These are phyloP conservation scores for Pezicula radicicola DNA, from an alignment of 2,329 filamentous ascomycete species.

Conservation along the genomic window DNA sequence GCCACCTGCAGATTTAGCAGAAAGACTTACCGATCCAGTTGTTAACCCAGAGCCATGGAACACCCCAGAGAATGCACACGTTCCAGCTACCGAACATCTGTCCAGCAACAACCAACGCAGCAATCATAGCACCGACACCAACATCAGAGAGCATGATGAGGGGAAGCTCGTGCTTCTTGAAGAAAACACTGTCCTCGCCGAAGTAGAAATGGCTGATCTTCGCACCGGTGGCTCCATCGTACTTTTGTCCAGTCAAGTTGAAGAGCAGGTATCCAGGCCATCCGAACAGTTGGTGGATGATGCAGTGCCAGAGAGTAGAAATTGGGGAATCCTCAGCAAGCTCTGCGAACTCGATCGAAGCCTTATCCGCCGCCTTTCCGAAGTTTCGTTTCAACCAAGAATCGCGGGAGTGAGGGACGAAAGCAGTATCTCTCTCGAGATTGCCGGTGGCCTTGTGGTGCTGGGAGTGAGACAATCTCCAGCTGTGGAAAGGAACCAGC, in stretches of 20 bases:
- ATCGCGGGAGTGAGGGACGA: slow-evolving; percentile 49
- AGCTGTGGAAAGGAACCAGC: slow-evolving; percentile 69
- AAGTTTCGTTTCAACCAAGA: slow-evolving; percentile 25
- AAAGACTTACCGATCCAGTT: slow-evolving; percentile 60
- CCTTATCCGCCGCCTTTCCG: slow-evolving; percentile 22
- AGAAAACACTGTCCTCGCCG: slow-evolving; percentile 58
- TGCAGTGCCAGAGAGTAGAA: slow-evolving; percentile 47
- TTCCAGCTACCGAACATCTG: slow-evolving; percentile 53
- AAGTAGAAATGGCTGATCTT: slow-evolving; percentile 47
- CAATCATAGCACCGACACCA: slow-evolving; percentile 50
- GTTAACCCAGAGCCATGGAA: slow-evolving; percentile 69
- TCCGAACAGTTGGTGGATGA: slow-evolving; percentile 61
- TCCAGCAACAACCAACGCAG: slow-evolving; percentile 48
- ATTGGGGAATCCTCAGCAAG: slow-evolving; percentile 63
- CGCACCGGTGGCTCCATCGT: slow-evolving; percentile 23
- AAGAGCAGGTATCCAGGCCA: slow-evolving; percentile 63
- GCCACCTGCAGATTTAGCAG: neutral
- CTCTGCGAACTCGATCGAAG: slow-evolving; percentile 41
- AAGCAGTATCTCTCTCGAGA: slow-evolving; percentile 65
- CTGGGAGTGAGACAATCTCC: slow-evolving; percentile 67
- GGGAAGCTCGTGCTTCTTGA: slow-evolving; percentile 52
- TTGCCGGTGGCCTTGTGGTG: slow-evolving; percentile 69
- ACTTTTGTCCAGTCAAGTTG: slow-evolving; percentile 40
- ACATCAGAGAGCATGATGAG: slow-evolving; percentile 58
- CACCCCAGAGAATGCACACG: slow-evolving; percentile 55